phyloP scores from a whole-genome alignment of 2,329 filamentous ascomycete species.

The Colletotrichum spinosum region DNA sequence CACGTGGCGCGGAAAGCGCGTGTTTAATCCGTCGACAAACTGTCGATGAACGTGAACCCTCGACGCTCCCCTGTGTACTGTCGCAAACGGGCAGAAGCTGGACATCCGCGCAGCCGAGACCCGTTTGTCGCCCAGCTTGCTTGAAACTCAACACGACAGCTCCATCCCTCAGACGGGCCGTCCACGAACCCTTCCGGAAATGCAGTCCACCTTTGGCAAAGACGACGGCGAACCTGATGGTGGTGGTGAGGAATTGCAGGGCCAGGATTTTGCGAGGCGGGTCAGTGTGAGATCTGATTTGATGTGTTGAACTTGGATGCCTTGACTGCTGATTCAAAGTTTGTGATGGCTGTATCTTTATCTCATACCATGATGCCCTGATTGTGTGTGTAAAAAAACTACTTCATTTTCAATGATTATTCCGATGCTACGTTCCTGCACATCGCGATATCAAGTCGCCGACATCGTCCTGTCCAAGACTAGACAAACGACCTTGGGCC shows the following conservation, averaged over 20 bases:
- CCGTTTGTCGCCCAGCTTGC: constrained; percentile 8
- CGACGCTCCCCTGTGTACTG: fast-evolving
- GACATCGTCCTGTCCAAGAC: not conserved
- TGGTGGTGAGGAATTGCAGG: constrained; percentile 6
- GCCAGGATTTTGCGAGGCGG: not conserved
- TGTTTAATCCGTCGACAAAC: too few species aligned
- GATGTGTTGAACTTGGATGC: not conserved
- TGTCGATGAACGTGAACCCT: not conserved
- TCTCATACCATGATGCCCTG: not conserved
- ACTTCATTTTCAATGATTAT: too few species aligned
- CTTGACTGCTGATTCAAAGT: not conserved
- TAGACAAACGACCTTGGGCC: constrained; percentile 8
- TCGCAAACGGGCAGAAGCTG: constrained; percentile 9
- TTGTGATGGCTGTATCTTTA: not conserved
- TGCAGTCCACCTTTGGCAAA: not conserved
- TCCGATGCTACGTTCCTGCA: constrained; percentile 7
- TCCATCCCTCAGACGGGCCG: not conserved
- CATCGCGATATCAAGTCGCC: constrained; percentile 1
- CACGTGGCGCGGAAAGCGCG: too few species aligned
- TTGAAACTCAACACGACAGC: constrained; percentile 14
- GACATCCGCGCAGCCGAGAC: constrained; percentile 6
- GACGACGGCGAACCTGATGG: not conserved
- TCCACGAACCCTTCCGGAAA: not conserved
- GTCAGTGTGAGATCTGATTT: not conserved
- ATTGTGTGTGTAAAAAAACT: too few species aligned